phyloP scores from a whole-genome alignment of 2,329 filamentous ascomycete genomes.

The Fusarium vanettenii region DNA sequence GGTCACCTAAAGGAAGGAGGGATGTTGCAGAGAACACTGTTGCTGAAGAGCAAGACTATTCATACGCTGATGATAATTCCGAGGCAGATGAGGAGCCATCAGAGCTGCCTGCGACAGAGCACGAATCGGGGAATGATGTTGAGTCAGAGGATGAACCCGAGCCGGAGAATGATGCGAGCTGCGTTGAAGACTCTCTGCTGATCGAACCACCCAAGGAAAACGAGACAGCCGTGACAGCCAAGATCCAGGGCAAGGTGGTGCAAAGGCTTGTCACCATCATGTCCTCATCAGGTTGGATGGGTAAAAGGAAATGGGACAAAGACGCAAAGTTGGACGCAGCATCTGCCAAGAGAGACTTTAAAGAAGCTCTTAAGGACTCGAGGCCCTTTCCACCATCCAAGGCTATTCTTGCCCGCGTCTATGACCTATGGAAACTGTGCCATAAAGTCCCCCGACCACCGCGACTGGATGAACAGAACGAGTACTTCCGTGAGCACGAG shows the following conservation, averaged over 20 bases:
- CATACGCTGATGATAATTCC: not conserved
- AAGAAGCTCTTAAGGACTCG: not conserved
- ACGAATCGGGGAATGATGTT: not conserved
- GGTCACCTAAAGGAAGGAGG: not conserved
- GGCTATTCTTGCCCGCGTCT: conserved; percentile 24
- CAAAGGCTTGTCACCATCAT: conserved; percentile 15
- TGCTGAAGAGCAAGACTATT: not conserved
- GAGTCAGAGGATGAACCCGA: not conserved
- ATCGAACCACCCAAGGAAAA: conserved; percentile 21
- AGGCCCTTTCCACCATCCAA: conserved; percentile 1
- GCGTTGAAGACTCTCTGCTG: conserved; percentile 32
- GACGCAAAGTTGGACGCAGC: conserved; percentile 1
- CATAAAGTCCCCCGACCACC: conserved; percentile 23
- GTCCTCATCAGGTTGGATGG: conserved; percentile 16
- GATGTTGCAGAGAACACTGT: not conserved
- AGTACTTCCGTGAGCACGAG: conserved; percentile 21
- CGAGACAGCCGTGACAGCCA: conserved; percentile 2
- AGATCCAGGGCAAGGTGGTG: conserved; percentile 15
- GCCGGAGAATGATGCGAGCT: not conserved
- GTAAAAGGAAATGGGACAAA: conserved; percentile 20
- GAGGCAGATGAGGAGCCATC: not conserved
- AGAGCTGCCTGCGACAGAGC: not conserved
- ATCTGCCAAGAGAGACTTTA: not conserved
- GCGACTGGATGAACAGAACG: conserved; percentile 16
- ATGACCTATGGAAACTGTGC: conserved; percentile 26